phyloP scores from a whole-genome alignment of 371 early-diverging fungal genomes.

The Actinomortierella wolfii region DNA sequence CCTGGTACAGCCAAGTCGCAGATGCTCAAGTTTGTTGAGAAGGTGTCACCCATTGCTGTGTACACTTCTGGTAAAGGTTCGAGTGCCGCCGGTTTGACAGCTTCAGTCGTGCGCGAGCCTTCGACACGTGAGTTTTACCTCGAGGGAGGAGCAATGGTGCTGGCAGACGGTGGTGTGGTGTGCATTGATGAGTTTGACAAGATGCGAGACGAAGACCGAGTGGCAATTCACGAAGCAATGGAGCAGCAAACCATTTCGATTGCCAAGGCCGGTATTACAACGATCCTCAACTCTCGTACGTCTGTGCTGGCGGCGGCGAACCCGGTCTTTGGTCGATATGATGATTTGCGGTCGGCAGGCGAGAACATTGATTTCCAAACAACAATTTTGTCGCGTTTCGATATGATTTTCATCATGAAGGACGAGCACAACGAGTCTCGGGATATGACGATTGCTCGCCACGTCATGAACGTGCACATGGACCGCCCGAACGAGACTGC shows the following conservation, averaged over 20 bases:
- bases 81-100: conserved; percentile 99
- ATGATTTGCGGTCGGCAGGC: conserved; percentile 97
- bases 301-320: conserved; percentile 99
- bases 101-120: conserved; percentile 93
- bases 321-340: conserved; percentile 99
- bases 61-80: conserved; percentile 99
- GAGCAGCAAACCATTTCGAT: conserved; percentile 99
- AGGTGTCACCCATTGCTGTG: conserved; percentile 96
- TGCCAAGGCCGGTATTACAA: conserved; percentile 99
- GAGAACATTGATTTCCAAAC: conserved; percentile 99
- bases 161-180: conserved; percentile 99
- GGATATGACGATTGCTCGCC: conserved; percentile 91
- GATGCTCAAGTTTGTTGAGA: conserved; percentile 98
- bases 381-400: conserved; percentile 97
- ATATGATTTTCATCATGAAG: conserved; percentile 96
- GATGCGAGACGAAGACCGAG: conserved; percentile 99
- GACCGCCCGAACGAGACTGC: conserved; percentile 68
- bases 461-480: conserved; percentile 93
- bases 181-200: conserved; percentile 99
- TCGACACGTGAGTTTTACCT: conserved; percentile 94
- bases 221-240: conserved; percentile 99
- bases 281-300: conserved; percentile 98
- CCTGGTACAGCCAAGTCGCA: conserved; percentile 99
- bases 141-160: conserved; percentile 99
- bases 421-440: conserved; percentile 88